A percentile compares a stretch with the other conserved stretches of the same genome.
phyloP scores from a whole-genome alignment of 345 rosid genomes.

The Schrenkiella parvula region DNA sequence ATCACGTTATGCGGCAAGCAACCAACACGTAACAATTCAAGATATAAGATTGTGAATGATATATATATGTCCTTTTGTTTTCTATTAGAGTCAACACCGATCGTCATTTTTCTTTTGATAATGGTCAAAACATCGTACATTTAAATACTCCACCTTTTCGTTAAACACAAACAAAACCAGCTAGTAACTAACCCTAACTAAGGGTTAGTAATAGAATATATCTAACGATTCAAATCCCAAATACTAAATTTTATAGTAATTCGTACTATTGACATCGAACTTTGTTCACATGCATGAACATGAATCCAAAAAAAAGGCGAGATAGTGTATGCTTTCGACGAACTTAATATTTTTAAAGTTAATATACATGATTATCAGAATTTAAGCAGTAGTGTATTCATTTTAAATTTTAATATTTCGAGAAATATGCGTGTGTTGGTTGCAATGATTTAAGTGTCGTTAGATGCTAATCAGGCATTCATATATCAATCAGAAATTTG shows the following conservation, averaged over 20 bases:
- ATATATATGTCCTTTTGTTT: constrained; percentile 13
- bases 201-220: not conserved
- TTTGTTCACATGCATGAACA: constrained; percentile 22
- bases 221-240: not conserved
- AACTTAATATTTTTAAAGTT: not conserved
- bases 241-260: not conserved
- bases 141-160: constrained; percentile 8
- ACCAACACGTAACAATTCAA: not conserved
- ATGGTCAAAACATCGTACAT: constrained; percentile 15
- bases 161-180: constrained; percentile 16
- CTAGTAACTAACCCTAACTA: not conserved
- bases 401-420: not conserved
- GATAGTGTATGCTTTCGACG: not conserved
- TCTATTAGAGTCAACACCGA: not conserved
- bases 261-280: not conserved
- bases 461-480: not conserved
- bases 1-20: constrained; percentile 1
- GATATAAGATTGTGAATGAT: not conserved
- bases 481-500: not conserved
- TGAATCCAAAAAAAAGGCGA: constrained; percentile 4
- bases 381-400: not conserved
- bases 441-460: not conserved
- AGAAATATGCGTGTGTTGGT: not conserved
- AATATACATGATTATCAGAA: not conserved
- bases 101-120: not conserved